Percentiles rank a stretch among this genome's conserved stretches.
phyloP scores from a whole-genome alignment of 2,329 filamentous ascomycete genomes.

The Colletotrichum aenigma region DNA sequence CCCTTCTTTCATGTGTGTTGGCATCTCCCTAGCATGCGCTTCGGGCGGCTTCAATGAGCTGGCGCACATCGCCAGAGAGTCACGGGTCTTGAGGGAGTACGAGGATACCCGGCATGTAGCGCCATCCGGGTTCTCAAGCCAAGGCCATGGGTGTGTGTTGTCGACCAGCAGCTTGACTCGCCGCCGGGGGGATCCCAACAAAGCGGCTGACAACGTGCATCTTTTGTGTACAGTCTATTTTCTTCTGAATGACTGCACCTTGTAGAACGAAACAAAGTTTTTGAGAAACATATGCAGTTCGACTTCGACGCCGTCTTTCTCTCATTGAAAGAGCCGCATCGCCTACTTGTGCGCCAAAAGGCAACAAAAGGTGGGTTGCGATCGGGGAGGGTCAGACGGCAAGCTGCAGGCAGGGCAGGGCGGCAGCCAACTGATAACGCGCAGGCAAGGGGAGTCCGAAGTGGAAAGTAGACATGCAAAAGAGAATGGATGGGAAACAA shows the following conservation, averaged over 20 bases:
- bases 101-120: not conserved
- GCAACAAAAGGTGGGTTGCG: not conserved
- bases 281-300: not conserved
- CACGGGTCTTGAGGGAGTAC: conserved; percentile 5
- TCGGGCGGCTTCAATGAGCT: conserved; percentile 84
- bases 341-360: not conserved
- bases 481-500: conserved; percentile 4
- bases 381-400: conserved; percentile 4
- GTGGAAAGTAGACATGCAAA: not conserved
- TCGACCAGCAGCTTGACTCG: conserved; percentile 12
- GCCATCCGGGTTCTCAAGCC: conserved; percentile 18
- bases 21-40: conserved; percentile 52
- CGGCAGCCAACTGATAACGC: not conserved
- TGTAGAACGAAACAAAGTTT: not conserved
- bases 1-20: not conserved
- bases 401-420: not conserved
- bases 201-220: not conserved
- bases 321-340: not conserved
- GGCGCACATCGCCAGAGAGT: conserved; percentile 33
- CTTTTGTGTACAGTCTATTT: not conserved
- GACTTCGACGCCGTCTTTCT: not conserved
- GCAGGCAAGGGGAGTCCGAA: not conserved
- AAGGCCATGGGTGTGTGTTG: conserved; percentile 1
- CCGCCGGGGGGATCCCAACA: not conserved
- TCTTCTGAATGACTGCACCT: not conserved